phyloP scores from a whole-genome alignment of 352 stramenopile genomes.

The Blastocystis sp. region DNA sequence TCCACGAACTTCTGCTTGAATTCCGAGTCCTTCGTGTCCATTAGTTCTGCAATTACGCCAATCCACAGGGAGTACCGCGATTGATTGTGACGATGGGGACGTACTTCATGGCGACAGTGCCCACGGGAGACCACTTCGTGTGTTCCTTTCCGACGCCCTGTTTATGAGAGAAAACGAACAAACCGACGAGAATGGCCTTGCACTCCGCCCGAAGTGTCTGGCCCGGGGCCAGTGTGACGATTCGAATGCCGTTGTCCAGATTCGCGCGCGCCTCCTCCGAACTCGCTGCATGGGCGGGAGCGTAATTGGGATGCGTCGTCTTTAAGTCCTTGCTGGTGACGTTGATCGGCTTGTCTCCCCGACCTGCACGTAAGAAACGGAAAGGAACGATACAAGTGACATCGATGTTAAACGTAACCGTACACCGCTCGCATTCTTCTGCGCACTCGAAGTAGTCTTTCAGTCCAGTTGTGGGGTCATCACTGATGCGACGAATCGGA shows the following conservation, averaged over 20 bases:
- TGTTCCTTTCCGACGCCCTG: constrained; percentile 45
- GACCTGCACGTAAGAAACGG: neutral
- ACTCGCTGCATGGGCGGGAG: neutral
- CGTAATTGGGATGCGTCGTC: constrained; percentile 28
- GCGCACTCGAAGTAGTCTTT: constrained; percentile 23
- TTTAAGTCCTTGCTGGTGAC: constrained; percentile 52
- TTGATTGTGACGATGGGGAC: constrained; percentile 31
- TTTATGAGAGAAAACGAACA: neutral
- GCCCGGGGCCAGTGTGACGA: constrained; percentile 25
- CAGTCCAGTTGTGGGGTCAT: constrained; percentile 32
- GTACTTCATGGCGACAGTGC: constrained; percentile 46
- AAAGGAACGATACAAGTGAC: neutral
- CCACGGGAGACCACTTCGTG: constrained; percentile 39
- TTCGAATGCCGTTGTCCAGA: constrained; percentile 24
- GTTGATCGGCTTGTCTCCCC: constrained; percentile 26
- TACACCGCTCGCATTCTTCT: neutral
- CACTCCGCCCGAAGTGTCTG: constrained; percentile 17
- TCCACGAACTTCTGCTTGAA: constrained; percentile 44
- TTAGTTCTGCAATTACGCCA: neutral
- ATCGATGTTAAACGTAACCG: neutral
- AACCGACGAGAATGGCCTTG: constrained; percentile 20
- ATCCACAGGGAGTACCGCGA: neutral
- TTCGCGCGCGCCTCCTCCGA: neutral
- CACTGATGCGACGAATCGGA: constrained; percentile 36
- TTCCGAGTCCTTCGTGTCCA: constrained; percentile 15